Evolutionary conservation across 2,329 filamentous ascomycete species (phyloP).

Genomic region (Xylariaceae sp.): DNA sequence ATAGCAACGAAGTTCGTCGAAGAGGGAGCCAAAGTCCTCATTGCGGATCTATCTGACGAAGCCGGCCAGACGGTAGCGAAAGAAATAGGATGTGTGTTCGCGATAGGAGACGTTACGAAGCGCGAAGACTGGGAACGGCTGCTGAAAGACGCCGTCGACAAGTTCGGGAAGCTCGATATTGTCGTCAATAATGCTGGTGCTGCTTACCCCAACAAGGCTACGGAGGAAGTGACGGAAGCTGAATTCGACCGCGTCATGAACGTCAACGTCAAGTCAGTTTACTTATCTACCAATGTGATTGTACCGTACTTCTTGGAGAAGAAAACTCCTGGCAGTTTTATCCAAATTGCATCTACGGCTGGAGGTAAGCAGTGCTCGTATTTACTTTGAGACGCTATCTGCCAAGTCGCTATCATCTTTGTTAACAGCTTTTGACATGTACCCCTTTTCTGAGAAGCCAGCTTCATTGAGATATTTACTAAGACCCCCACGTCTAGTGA

Average conservation of each 20-base stretch:
- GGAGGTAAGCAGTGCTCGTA: constrained; percentile 40
- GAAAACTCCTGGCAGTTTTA: constrained; percentile 61
- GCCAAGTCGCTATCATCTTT: too few relatives aligned
- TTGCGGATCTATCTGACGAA: constrained; percentile 64
- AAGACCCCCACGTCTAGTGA: constrained; percentile 31
- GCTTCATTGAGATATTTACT: not conserved
- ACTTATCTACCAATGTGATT: constrained; percentile 62
- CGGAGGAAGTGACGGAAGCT: constrained; percentile 65
- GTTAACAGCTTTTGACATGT: too few relatives aligned
- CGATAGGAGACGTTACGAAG: constrained; percentile 56
- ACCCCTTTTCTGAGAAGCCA: too few relatives aligned
- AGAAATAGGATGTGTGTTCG: constrained; percentile 52
- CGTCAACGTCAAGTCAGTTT: constrained; percentile 73
- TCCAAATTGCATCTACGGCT: constrained; percentile 71
- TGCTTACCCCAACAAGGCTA: constrained; percentile 66
- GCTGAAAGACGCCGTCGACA: constrained; percentile 51
- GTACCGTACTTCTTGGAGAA: constrained; percentile 65
- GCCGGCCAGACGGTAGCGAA: constrained; percentile 55
- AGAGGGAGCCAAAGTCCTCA: constrained; percentile 66
- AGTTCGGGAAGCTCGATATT: constrained; percentile 60
- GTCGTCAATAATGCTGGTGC: constrained; percentile 68
- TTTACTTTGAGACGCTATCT: too few relatives aligned
- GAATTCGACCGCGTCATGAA: constrained; percentile 72
- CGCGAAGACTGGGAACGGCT: constrained; percentile 59
- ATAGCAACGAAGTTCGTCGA: constrained; percentile 64